Evolutionary conservation across 2,329 filamentous ascomycete species (phyloP).

Genomic region (Sphaceloma murrayae): DNA sequence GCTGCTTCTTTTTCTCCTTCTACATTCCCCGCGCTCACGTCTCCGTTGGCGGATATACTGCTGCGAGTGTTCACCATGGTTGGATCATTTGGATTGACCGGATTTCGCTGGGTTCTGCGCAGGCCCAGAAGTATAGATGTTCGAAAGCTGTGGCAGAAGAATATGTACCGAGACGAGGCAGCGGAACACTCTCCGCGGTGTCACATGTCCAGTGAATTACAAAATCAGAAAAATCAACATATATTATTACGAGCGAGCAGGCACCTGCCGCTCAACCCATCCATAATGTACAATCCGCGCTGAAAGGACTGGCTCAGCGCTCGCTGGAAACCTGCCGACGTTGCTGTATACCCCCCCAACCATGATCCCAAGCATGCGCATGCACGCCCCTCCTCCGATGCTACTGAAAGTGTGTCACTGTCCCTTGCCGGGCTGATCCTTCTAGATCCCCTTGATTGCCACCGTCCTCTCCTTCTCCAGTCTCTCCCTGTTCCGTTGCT

Average conservation of each 20-base stretch:
- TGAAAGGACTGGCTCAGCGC: conserved; percentile 11
- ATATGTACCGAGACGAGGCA: not conserved
- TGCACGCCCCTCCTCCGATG: too few relatives aligned
- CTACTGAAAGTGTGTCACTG: too few relatives aligned
- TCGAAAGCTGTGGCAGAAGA: conserved; percentile 3
- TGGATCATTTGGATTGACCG: not conserved
- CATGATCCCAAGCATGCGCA: too few relatives aligned
- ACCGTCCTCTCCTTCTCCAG: conserved; percentile 87
- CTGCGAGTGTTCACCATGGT: conserved; percentile 10
- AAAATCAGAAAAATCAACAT: too few relatives aligned
- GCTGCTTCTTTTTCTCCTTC: too few relatives aligned
- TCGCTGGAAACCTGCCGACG: conserved; percentile 7
- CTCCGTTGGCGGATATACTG: conserved; percentile 4
- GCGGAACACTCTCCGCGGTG: not conserved
- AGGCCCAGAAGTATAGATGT: too few relatives aligned
- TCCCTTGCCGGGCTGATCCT: too few relatives aligned
- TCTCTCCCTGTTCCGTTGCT: conserved; percentile 87
- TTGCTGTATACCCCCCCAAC: not conserved
- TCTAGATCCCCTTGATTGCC: conserved; percentile 78
- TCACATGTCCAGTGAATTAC: too few relatives aligned
- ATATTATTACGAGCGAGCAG: conserved; percentile 15
- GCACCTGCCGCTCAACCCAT: conserved; percentile 17
- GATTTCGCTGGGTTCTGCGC: too few relatives aligned
- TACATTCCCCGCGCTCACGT: not conserved
- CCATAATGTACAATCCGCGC: conserved; percentile 11